These are phyloP conservation scores for Nannochloris sp. DNA, from an alignment of 139 green algal genomes.

Conservation along the genomic window DNA sequence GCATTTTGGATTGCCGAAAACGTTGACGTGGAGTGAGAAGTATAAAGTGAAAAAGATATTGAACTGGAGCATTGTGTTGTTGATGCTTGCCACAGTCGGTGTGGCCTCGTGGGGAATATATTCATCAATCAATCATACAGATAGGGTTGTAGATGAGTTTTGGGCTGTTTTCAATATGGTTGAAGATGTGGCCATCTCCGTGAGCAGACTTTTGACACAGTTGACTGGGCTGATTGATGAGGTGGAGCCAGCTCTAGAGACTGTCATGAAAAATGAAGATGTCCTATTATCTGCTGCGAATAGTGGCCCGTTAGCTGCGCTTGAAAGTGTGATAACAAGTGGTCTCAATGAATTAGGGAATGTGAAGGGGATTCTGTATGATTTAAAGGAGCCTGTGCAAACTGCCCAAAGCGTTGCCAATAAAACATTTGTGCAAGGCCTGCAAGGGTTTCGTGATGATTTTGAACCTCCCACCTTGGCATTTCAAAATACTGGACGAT, in stretches of 20 bases:
- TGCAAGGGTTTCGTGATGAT: slow-evolving; percentile 2
- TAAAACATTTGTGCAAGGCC: background rate
- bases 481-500: slow-evolving; percentile 14
- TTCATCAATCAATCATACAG: slow-evolving; percentile 2
- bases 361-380: background rate
- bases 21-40: background rate
- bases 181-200: slow-evolving; percentile 2
- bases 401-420: background rate
- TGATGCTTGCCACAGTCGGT: slow-evolving; percentile 6
- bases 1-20: background rate
- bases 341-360: background rate
- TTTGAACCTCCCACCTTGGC: slow-evolving; percentile 9
- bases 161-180: slow-evolving; percentile 3
- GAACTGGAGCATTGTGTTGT: slow-evolving; percentile 5
- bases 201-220: background rate
- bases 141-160: slow-evolving; percentile 6
- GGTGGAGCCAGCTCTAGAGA: background rate
- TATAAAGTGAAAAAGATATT: slow-evolving; percentile 3
- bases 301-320: too few relatives aligned
- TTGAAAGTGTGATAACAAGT: background rate
- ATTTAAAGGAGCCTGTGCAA: background rate
- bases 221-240: background rate
- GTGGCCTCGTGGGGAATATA: slow-evolving; percentile 13
- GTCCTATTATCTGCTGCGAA: too few relatives aligned
- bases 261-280: too few relatives aligned